Evolutionary conservation across 306 rosid species (phyloP), one percentile per base, ranked within the genome.

Genomic region (Dryas alaskensis): DNA sequence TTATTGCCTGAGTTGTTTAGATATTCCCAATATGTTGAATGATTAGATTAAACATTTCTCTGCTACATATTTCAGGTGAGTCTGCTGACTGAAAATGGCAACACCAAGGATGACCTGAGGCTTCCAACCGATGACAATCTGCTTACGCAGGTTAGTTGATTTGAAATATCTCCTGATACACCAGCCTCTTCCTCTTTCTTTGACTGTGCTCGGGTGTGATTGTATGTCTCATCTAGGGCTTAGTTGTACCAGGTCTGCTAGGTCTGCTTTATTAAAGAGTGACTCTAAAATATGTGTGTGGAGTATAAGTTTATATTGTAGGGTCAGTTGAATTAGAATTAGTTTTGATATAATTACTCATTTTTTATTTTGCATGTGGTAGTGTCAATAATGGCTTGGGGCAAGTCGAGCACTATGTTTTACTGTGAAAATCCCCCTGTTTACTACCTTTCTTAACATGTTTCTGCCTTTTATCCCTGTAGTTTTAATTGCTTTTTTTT

Each of bases 61-160:
- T 43, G 60, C 58, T 70, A 25, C 68, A 49, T 52, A 13, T 76
- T 72, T 46, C 82, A 93, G 98, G 93, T 93, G 89, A 93, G 98
- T 81, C 85, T 93, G 81, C 88, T 93, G 85, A 93, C 97, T 54
- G 98, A 93, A n/a, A 82, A 50, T 80, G 98, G 98, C 19, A 86
- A 74, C 70, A 93, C 98, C 25, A 93, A 93, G 87, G 97, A 93
- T 88, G 98, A 91, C 83, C 96, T 93, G 60, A 89, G 79, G 82
- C 98, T 93, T 81, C 98, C 98, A 76, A 81, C 92, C 81, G 97
- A 93, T 91, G 98, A 93, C 0, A 73, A 0, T 89, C 87, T 93
- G 89, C 94, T 88, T 63, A 0, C 85, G 45, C 98, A 93, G 96
- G 97, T 93, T 51, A 61, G 86, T 46, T 52, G 51, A 46, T 50